Percentiles rank a stretch among this genome's conserved stretches.
phyloP scores from a whole-genome alignment of 2,329 filamentous ascomycete genomes.

The Colletotrichum coccodes region DNA sequence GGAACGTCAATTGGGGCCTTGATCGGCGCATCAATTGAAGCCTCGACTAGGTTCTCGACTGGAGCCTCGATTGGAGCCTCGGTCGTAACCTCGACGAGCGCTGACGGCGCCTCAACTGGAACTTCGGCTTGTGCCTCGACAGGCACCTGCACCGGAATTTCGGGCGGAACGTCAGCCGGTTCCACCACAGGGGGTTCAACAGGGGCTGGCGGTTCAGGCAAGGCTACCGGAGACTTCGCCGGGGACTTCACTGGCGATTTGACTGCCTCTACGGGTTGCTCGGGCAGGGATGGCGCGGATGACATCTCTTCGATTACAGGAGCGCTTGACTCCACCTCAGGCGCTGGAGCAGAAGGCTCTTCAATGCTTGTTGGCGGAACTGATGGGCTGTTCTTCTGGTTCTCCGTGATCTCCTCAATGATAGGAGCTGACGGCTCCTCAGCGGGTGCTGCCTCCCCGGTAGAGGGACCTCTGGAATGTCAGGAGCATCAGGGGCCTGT shows the following conservation, averaged over 20 bases:
- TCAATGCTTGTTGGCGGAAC: neutral
- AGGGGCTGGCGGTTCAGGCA: neutral
- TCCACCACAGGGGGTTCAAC: conserved; percentile 10
- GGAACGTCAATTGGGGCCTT: neutral
- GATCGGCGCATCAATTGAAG: neutral
- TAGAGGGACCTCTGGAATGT: neutral
- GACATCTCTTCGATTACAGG: neutral
- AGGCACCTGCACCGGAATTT: conserved; percentile 2
- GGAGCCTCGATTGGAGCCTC: neutral
- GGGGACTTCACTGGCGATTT: conserved; percentile 17
- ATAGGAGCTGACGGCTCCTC: conserved; percentile 3
- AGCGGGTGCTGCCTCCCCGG: neutral
- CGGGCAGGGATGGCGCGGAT: neutral
- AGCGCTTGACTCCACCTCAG: conserved; percentile 4
- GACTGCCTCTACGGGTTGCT: neutral
- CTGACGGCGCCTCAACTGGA: neutral
- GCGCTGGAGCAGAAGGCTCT: neutral
- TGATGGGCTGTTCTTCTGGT: neutral
- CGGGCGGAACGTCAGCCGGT: neutral
- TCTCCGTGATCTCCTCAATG: conserved; percentile 3
- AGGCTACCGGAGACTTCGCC: neutral
- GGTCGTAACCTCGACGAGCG: neutral
- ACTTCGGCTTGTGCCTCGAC: neutral
- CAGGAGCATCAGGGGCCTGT: neutral
- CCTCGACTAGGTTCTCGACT: neutral